Percentiles rank a stretch among this genome's conserved stretches.
These are phyloP conservation scores for Thelonectria rubi DNA, from an alignment of 2,329 filamentous ascomycete species.

Conservation along the genomic window DNA sequence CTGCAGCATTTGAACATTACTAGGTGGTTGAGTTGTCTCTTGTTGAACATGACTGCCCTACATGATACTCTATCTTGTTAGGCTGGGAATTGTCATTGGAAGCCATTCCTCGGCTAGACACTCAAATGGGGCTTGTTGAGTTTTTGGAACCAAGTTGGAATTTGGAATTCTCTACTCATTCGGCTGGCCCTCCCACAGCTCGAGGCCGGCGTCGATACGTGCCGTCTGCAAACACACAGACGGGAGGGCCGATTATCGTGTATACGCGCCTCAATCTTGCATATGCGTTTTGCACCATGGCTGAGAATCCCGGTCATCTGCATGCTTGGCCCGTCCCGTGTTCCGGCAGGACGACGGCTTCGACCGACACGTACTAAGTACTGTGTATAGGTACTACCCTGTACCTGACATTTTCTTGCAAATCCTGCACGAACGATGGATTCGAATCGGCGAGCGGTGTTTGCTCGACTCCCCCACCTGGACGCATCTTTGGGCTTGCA, in stretches of 20 bases:
- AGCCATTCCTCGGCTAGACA: too few species aligned
- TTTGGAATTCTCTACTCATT: neutral
- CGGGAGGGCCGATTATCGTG: neutral
- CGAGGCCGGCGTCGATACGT: neutral
- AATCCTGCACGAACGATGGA: constrained; percentile 17
- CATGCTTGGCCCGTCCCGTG: constrained; percentile 10
- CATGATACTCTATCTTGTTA: too few species aligned
- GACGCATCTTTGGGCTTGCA: neutral
- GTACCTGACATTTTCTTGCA: constrained; percentile 16
- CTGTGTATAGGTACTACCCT: constrained; percentile 15
- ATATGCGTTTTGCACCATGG: constrained; percentile 9
- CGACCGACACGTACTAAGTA: neutral
- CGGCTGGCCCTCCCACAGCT: constrained; percentile 3
- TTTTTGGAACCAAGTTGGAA: too few species aligned
- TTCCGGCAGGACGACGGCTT: neutral
- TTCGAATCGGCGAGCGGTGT: neutral
- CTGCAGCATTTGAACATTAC: too few species aligned
- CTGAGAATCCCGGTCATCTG: constrained; percentile 10
- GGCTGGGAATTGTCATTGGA: too few species aligned
- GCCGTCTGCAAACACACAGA: constrained; percentile 17
- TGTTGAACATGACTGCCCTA: too few species aligned
- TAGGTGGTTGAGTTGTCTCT: too few species aligned
- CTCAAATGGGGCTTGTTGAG: too few species aligned
- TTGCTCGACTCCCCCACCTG: neutral
- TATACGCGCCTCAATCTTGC: constrained; percentile 15